These are phyloP conservation scores for Coccomyxa subellipsoidea DNA, from an alignment of 163 green algal species.

Conservation along the genomic window DNA sequence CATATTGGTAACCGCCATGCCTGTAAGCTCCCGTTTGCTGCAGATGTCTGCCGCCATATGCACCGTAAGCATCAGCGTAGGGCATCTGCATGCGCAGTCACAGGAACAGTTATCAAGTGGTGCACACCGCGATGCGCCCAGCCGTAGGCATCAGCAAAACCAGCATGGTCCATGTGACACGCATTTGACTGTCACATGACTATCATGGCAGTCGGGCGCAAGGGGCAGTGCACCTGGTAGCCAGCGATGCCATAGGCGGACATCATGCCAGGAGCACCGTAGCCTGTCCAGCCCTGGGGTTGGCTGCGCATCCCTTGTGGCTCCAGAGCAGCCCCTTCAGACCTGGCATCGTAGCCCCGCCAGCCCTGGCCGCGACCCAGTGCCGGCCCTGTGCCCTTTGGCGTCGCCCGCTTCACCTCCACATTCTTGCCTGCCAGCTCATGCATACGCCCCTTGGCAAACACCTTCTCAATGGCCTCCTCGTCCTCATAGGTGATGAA, in stretches of 20 bases:
- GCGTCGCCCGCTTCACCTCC: conserved; percentile 80
- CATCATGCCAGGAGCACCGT: not conserved
- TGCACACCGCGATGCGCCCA: too few relatives aligned
- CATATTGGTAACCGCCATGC: not conserved
- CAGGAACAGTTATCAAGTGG: too few relatives aligned
- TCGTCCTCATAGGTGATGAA: conserved; percentile 87
- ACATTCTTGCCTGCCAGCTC: conserved; percentile 73
- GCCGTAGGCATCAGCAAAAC: too few relatives aligned
- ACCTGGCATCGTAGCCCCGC: not conserved
- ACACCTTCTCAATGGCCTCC: conserved; percentile 60
- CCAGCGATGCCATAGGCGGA: not conserved
- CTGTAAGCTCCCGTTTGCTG: not conserved
- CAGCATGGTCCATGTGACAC: too few relatives aligned
- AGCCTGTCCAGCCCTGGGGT: not conserved
- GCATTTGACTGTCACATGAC: too few relatives aligned
- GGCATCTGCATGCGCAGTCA: too few relatives aligned
- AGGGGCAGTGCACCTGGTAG: not conserved
- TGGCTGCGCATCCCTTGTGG: not conserved
- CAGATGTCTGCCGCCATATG: not conserved
- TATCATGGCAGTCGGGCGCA: too few relatives aligned
- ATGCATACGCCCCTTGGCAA: conserved; percentile 66
- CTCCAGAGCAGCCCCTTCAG: not conserved
- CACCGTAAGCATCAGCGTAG: not conserved
- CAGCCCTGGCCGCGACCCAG: not conserved
- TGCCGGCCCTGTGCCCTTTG: conserved; percentile 47